phyloP scores from a whole-genome alignment of 768 basidiomycete genomes.

The Gloeostereum incarnatum region DNA sequence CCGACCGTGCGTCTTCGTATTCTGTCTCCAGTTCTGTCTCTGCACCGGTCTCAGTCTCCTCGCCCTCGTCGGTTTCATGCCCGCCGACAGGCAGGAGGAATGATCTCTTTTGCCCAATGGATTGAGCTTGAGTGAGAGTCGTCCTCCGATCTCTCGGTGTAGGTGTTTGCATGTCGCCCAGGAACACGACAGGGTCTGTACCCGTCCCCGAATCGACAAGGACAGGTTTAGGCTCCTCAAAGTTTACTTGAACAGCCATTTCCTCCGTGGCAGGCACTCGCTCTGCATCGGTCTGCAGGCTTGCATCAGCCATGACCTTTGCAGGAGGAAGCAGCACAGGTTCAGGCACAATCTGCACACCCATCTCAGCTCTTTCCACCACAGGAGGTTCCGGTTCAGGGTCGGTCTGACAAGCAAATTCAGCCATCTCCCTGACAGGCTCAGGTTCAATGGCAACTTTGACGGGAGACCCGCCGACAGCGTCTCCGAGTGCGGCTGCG shows the following conservation, averaged over 20 bases:
- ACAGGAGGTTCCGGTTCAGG: slow-evolving; percentile 19
- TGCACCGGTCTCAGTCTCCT: slow-evolving; percentile 55
- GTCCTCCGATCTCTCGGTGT: slow-evolving; percentile 20
- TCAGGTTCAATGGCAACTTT: slow-evolving; percentile 27
- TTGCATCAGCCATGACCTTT: slow-evolving; percentile 14
- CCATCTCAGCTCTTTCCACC: too few species aligned
- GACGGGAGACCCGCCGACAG: slow-evolving; percentile 30
- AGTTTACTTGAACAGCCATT: too few species aligned
- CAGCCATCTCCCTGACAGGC: slow-evolving; percentile 34
- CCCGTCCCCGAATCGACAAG: slow-evolving; percentile 21
- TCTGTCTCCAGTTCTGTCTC: slow-evolving; percentile 65
- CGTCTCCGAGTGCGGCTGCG: slow-evolving; percentile 47
- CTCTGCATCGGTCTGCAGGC: slow-evolving; percentile 20
- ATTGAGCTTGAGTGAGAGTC: slow-evolving; percentile 30
- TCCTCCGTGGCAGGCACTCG: slow-evolving; percentile 15
- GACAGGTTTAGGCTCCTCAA: slow-evolving; percentile 11
- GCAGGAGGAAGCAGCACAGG: slow-evolving; percentile 10
- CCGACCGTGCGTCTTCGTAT: slow-evolving; percentile 74
- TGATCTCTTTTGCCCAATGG: slow-evolving; percentile 13
- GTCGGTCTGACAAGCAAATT: slow-evolving; percentile 64
- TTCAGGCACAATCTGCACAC: slow-evolving; percentile 17
- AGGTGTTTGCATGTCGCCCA: slow-evolving; percentile 17
- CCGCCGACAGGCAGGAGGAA: slow-evolving; percentile 6
- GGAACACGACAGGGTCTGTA: slow-evolving; percentile 22
- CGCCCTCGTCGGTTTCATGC: slow-evolving; percentile 20